phyloP scores from a whole-genome alignment of 192 early-diverging fungal species.

The Allomyces macrogynus region DNA sequence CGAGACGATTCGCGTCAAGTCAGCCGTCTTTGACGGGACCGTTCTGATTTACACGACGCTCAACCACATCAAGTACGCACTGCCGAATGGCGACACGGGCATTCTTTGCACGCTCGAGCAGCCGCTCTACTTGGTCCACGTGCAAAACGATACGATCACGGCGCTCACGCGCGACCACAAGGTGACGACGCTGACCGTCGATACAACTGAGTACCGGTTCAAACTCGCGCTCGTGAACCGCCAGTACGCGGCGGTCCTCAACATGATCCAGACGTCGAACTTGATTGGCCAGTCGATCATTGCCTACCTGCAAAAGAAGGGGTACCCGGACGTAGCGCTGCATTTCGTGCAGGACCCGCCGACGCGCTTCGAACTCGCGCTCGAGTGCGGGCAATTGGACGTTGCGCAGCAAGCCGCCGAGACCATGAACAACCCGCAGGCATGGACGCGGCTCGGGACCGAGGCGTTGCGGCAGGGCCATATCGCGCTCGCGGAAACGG shows the following conservation, averaged over 20 bases:
- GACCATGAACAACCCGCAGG: conserved; percentile 66
- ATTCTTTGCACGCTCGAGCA: conserved; percentile 93
- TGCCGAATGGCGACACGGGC: conserved; percentile 74
- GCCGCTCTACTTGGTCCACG: conserved; percentile 73
- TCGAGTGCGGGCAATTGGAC: conserved; percentile 92
- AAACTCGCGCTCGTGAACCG: conserved; percentile 76
- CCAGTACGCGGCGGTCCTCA: conserved; percentile 90
- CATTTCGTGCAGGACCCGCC: conserved; percentile 96
- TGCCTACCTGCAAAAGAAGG: conserved; percentile 97
- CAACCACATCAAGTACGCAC: conserved; percentile 95
- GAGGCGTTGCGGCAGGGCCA: conserved; percentile 86
- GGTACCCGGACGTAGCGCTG: conserved; percentile 93
- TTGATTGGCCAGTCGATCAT: conserved; percentile 97
- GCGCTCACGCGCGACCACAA: conserved; percentile 80
- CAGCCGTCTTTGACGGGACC: conserved; percentile 81
- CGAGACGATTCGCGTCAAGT: conserved; percentile 97
- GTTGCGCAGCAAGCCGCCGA: conserved; percentile 90
- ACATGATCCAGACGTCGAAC: conserved; percentile 89
- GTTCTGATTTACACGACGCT: conserved; percentile 89
- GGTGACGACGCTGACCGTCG: conserved; percentile 67
- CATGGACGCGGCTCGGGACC: conserved; percentile 68
- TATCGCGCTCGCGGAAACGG: conserved; percentile 59
- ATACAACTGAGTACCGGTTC: conserved; percentile 98
- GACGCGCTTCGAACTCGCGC: conserved; percentile 85
- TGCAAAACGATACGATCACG: conserved; percentile 68